Conservation (phyloP, 768 basidiomycete species). For the Serendipita indica region DNA sequence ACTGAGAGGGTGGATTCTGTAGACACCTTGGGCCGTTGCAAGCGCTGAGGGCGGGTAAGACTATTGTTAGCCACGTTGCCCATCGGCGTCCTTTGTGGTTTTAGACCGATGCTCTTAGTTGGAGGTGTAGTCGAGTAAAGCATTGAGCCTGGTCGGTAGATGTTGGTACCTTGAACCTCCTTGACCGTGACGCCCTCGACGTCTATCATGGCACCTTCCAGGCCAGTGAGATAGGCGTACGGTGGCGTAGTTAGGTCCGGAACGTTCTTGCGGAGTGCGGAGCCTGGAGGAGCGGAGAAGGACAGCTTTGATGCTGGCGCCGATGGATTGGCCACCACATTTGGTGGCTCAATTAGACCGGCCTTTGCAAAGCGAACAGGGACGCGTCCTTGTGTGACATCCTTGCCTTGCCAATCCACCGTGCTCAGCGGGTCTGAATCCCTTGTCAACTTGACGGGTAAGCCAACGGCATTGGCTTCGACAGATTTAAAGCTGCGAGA, state of each 20-base stretch:
- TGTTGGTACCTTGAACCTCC: not conserved
- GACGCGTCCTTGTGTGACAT: not conserved
- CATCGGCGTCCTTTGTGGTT: no score
- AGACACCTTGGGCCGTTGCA: not conserved
- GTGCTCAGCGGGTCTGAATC: not conserved
- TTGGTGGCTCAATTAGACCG: not conserved
- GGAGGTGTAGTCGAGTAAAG: not conserved
- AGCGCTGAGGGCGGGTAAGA: not conserved
- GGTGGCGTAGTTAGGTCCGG: not conserved
- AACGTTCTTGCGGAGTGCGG: not conserved
- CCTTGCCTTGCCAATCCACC: not conserved
- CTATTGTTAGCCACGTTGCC: no score
- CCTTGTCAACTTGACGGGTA: not conserved
- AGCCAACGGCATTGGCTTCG: not conserved
- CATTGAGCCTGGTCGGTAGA: not conserved
- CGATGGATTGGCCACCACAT: not conserved
- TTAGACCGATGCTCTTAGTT: not conserved
- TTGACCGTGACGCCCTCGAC: not conserved
- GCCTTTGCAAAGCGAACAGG: not conserved
- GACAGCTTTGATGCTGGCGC: not conserved
- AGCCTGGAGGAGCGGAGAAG: not conserved
- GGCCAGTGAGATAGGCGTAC: not conserved
- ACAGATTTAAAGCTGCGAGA: not conserved
- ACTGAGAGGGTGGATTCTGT: not conserved
- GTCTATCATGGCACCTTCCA: not conserved